Percentiles rank a stretch among this genome's conserved stretches.
phyloP scores from a whole-genome alignment of 805 yeast species.

The Candida qinlingensis region DNA sequence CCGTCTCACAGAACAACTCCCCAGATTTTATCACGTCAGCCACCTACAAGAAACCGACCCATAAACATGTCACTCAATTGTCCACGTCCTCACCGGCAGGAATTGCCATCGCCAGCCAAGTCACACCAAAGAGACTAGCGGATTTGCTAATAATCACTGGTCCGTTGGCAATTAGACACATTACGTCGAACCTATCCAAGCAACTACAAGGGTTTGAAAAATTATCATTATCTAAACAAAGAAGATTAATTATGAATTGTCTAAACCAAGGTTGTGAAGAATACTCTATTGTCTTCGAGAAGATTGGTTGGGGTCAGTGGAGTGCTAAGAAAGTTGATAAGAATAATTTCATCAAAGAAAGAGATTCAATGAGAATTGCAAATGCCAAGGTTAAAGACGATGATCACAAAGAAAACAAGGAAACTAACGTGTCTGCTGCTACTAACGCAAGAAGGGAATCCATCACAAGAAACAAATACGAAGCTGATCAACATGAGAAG shows the following conservation, averaged over 20 bases:
- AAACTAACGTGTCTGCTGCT: constrained; percentile 8
- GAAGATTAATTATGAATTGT: constrained; percentile 85
- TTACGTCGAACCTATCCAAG: constrained; percentile 68
- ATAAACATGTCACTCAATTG: constrained; percentile 31
- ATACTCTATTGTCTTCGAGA: constrained; percentile 65
- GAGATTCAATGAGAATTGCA: constrained; percentile 36
- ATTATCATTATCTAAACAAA: constrained; percentile 79
- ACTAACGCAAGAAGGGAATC: constrained; percentile 28
- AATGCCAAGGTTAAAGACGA: constrained; percentile 41
- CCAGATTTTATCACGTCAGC: constrained; percentile 24
- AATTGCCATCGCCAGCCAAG: constrained; percentile 78
- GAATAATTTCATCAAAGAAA: constrained; percentile 31
- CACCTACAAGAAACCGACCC: constrained; percentile 23
- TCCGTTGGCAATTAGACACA: constrained; percentile 85
- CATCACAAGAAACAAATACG: constrained; percentile 25
- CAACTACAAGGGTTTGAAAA: constrained; percentile 78
- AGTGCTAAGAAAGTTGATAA: constrained; percentile 55
- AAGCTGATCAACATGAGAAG: constrained; percentile 21
- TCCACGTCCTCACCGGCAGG: constrained; percentile 86
- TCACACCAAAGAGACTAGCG: constrained; percentile 76
- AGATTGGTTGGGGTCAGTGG: constrained; percentile 99
- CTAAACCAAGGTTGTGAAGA: constrained; percentile 64
- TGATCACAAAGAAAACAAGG: constrained; percentile 8
- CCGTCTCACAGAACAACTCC: constrained; percentile 15
- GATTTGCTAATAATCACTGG: constrained; percentile 66